Evolutionary conservation across 2,329 filamentous ascomycete genomes (phyloP), one percentile per base, ranked within the genome.

Genomic region (Fusarium agapanthi): DNA sequence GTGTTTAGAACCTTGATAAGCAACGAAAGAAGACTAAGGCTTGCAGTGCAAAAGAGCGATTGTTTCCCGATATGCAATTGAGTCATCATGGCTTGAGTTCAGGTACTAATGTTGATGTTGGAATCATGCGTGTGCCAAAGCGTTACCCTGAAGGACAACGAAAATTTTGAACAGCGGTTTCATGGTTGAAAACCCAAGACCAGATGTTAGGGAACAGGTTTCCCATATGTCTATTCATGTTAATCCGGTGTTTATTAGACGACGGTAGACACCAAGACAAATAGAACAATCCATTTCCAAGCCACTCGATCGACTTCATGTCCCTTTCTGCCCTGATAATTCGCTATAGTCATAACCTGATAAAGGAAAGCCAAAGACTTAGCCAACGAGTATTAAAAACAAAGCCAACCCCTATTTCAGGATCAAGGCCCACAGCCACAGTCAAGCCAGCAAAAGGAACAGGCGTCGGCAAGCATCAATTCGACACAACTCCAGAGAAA

Each of bases 1-100:
- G 41, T 69, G 38, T 55, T 41, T 20, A 13, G 22, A 60, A 59
- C 37, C 41, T 50, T 55, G 65, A 51, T 54, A 44, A 53, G n/a
- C 10, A 55, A 41, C n/a, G 44, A 16, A 22, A 18, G n/a, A 37
- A 22, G 10, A 24, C 14, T 15, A 12, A 7, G 14, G 6, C 41
- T 20, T 20, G 16, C 15, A n/a, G 9, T 24, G 15, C 24, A 20
- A 40, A n/a, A 41, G 6, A 28, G 24, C 7, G 7, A 45, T 53
- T 28, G 9, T 20, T 30, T 57, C 26, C 22, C 30, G 30, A 55
- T 22, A 32, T 28, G 26, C 16, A 13, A 10, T n/a, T 58, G 20
- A 43, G 45, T 51, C 38, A 51, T 22, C 7, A 28, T n/a, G 34
- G 18, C 13, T 28, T 24, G 18, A 20, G 48, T 13, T 51, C 13